These are phyloP conservation scores for Cystobasidium pallidum DNA, from an alignment of 1,284 basidiomycete species.

Conservation along the genomic window DNA sequence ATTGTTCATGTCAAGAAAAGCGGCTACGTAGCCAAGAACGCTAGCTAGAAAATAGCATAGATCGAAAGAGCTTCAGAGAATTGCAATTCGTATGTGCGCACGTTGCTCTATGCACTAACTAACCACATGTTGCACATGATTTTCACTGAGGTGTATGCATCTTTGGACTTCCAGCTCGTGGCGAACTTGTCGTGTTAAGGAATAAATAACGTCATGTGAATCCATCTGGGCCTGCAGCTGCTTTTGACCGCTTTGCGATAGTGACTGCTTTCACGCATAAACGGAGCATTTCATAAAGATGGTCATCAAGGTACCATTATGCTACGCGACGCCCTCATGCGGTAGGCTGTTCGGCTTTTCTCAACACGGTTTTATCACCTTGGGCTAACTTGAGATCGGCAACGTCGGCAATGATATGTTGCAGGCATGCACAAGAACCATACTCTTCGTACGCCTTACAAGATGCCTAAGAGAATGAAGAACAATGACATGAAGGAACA, in stretches of 20 bases:
- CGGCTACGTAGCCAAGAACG: no score
- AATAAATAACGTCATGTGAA: background rate
- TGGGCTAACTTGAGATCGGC: slow-evolving; percentile 9
- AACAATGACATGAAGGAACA: background rate
- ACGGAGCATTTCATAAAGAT: no score
- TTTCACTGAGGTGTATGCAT: background rate
- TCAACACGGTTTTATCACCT: no score
- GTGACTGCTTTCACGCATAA: no score
- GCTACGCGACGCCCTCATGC: slow-evolving; percentile 42
- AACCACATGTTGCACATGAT: no score
- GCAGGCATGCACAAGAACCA: slow-evolving; percentile 44
- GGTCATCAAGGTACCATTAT: slow-evolving; percentile 40
- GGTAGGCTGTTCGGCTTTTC: slow-evolving; percentile 4
- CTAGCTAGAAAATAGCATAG: background rate
- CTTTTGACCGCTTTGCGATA: no score
- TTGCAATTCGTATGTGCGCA: no score
- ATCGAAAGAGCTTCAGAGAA: no score
- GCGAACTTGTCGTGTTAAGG: background rate
- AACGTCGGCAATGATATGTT: background rate
- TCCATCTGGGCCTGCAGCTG: background rate
- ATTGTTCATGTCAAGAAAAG: background rate
- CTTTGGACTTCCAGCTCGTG: background rate
- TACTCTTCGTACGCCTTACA: slow-evolving; percentile 26
- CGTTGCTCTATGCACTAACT: no score
- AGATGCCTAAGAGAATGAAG: no score